Percentiles rank a stretch among this genome's conserved stretches.
Evolutionary conservation across 345 rosid genomes (phyloP).

Genomic region (Rhizophora apiculata): DNA sequence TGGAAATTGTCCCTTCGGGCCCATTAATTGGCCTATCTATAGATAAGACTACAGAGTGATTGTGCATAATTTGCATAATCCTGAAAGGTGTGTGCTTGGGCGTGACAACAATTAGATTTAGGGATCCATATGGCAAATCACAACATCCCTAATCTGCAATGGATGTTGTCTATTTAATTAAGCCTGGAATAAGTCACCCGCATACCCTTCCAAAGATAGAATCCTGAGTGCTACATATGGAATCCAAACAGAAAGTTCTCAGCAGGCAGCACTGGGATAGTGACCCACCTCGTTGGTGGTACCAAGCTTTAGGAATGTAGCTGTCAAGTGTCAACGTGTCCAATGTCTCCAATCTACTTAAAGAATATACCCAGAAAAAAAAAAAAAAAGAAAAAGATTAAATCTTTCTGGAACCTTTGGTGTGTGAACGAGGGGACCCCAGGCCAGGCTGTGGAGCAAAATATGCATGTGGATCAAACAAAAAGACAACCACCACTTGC

Average conservation of each 20-base stretch:
- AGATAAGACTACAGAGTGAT: background rate
- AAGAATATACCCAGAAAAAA: background rate
- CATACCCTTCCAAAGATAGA: background rate
- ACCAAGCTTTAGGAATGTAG: background rate
- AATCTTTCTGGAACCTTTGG: background rate
- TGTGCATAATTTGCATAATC: background rate
- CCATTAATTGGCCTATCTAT: background rate
- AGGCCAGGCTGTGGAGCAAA: background rate
- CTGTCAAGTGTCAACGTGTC: too few species aligned
- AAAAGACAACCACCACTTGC: conserved; percentile 4
- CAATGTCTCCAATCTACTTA: background rate
- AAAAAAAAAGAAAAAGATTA: background rate
- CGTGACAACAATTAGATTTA: background rate
- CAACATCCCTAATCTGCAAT: background rate
- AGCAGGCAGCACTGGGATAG: too few species aligned
- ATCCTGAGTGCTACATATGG: background rate
- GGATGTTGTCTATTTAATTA: background rate
- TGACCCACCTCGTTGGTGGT: too few species aligned
- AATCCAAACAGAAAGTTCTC: background rate
- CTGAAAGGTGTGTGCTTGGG: background rate
- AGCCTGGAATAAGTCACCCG: background rate
- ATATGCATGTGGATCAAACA: background rate
- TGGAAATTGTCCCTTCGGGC: conserved; percentile 6
- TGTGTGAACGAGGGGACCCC: background rate
- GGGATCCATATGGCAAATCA: too few species aligned